Base-by-base conservation (phyloP, 768 basidiomycete species). In the Chalciporus piperatus region DNA sequence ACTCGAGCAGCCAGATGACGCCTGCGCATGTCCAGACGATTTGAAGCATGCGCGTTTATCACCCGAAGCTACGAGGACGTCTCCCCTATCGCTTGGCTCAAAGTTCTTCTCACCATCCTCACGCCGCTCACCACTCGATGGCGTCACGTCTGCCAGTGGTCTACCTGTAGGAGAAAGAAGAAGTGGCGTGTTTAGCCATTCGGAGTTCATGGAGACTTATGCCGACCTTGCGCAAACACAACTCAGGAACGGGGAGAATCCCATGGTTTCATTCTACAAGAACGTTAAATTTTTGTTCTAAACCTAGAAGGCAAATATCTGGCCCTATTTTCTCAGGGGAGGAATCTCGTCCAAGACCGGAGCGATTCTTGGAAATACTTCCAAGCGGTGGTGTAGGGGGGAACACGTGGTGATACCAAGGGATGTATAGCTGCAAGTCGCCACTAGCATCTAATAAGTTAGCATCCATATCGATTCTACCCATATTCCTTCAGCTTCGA, bases 261-360 rank as follows among this genome's bases (percentile, higher is more conserved):
- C 94, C 7, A 76, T 97, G 77, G 63, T 94, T 50, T 84, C 87
- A 59, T 94, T 87, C 68, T 98, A 97, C 68, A 81, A 87, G 70
- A 97, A 97, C 72, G 94, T 94, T 54, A 93, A 94, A 69, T 85
- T 97, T 65, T 74, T 96, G 63, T 96, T 96, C 60, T 96, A 59
- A n/a, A 77, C 19, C 32, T 37, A 37, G 23, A 43, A 58, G 39
- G 41, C 42, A 44, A 33, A 44, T 37, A 45, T 41, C 39, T 41
- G n/a, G 32, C 44, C 28, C 14, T 6, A 5, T 37, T 37, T n/a
- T 9, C 1, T n/a, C n/a, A 37, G 35, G 16, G n/a, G 8, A 6
- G 33, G 12, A 33, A 16, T 14, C 12, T 33, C 12, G 33, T 11
- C 28, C 11, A 11, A 33, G 33, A 30, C 28, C 7, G 28, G 28